A percentile compares a stretch with the other conserved stretches of the same genome.
Conservation (phyloP, 192 early-diverging fungal species). For the Lobosporangium transversale region DNA sequence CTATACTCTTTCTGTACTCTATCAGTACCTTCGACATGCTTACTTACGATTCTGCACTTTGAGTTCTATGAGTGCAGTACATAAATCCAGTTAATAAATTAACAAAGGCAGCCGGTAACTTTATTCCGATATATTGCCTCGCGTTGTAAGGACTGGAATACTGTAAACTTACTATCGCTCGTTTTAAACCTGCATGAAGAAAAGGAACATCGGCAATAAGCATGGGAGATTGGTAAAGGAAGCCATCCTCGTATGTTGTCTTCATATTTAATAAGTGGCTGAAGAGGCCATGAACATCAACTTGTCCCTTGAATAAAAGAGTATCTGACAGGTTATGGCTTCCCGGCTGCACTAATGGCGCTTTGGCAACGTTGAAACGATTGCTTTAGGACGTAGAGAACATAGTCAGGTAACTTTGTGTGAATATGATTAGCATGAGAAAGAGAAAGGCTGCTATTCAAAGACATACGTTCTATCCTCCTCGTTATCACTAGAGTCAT, state of each 20-base stretch:
- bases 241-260: slow-evolving; percentile 34
- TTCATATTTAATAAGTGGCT: slow-evolving; percentile 29
- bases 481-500: slow-evolving; percentile 10
- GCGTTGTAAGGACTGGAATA: too few species aligned
- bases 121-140: too few species aligned
- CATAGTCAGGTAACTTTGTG: background rate
- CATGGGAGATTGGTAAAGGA: slow-evolving; percentile 33
- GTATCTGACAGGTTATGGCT: slow-evolving; percentile 23
- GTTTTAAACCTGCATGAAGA: slow-evolving; percentile 33
- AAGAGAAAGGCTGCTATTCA: too few species aligned
- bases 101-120: too few species aligned
- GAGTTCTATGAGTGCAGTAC: slow-evolving; percentile 32
- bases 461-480: too few species aligned
- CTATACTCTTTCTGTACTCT: slow-evolving; percentile 38
- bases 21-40: slow-evolving; percentile 19
- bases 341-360: background rate
- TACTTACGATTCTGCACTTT: slow-evolving; percentile 32
- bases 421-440: too few species aligned
- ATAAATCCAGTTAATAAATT: too few species aligned
- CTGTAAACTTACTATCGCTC: slow-evolving; percentile 27
- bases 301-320: slow-evolving; percentile 17
- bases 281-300: slow-evolving; percentile 38
- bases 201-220: slow-evolving; percentile 31
- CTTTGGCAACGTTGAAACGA: background rate
- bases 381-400: background rate